A percentile compares a stretch with the other conserved stretches of the same genome.
Conservation (phyloP, 2,329 filamentous ascomycete species). For the Eutypa lata region DNA sequence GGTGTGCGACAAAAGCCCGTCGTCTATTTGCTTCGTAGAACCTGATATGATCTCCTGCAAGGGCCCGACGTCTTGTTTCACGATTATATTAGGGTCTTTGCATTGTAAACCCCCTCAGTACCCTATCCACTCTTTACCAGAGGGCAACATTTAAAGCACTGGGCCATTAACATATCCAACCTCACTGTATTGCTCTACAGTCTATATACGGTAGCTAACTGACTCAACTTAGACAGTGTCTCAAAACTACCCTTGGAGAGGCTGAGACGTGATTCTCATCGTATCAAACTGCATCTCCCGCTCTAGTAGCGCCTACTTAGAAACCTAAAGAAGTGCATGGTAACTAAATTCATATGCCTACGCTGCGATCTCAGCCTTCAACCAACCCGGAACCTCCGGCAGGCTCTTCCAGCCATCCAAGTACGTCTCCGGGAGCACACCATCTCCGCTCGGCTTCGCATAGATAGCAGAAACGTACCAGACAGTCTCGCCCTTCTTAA, state of each 20-base stretch:
- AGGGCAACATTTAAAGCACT: too few relatives aligned
- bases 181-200: too few relatives aligned
- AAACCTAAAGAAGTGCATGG: too few relatives aligned
- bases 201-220: too few relatives aligned
- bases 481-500: conserved; percentile 53
- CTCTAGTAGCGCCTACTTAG: too few relatives aligned
- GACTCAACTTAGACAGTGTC: too few relatives aligned
- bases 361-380: conserved; percentile 47
- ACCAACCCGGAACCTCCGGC: conserved; percentile 59
- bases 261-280: too few relatives aligned
- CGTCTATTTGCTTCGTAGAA: not conserved
- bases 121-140: not conserved
- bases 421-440: conserved; percentile 51
- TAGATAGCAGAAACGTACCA: conserved; percentile 73
- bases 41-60: not conserved
- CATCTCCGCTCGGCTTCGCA: conserved; percentile 59
- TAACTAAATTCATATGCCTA: too few relatives aligned
- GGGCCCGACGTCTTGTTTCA: not conserved
- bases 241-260: too few relatives aligned
- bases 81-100: not conserved
- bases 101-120: conserved; percentile 7
- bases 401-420: conserved; percentile 58
- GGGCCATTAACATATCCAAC: too few relatives aligned
- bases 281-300: too few relatives aligned
- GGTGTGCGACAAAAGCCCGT: not conserved